These are phyloP conservation scores for Salisapilia sapeloensis DNA, from an alignment of 352 stramenopile genomes.

Conservation along the genomic window DNA sequence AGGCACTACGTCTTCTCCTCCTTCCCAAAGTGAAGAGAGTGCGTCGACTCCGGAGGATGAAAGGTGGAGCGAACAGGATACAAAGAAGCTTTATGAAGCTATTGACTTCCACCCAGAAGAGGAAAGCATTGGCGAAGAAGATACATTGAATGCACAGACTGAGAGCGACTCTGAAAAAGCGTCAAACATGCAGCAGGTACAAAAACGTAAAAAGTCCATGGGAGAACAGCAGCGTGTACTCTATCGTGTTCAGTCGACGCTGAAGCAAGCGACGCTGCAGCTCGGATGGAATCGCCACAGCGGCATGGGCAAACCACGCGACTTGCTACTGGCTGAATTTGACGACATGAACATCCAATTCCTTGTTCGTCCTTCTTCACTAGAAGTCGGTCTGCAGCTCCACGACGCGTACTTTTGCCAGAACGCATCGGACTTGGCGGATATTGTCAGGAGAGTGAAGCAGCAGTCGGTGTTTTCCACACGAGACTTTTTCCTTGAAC, in stretches of 20 bases:
- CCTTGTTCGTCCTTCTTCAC: constrained; percentile 35
- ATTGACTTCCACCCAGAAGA: constrained; percentile 60
- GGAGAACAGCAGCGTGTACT: constrained; percentile 53
- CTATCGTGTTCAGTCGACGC: constrained; percentile 55
- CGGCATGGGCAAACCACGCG: background rate
- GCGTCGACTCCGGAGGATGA: constrained; percentile 15
- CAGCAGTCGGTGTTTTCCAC: no score
- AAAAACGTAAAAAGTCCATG: constrained; percentile 5
- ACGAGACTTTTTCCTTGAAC: constrained; percentile 33
- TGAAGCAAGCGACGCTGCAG: constrained; percentile 31
- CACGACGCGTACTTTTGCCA: constrained; percentile 52
- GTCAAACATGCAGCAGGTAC: background rate
- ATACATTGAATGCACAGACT: constrained; percentile 3
- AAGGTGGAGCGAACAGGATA: constrained; percentile 75
- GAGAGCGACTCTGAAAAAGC: no score
- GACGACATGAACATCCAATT: constrained; percentile 59
- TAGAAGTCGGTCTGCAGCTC: constrained; percentile 52
- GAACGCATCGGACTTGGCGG: constrained; percentile 4
- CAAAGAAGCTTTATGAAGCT: constrained; percentile 54
- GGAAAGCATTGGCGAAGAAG: constrained; percentile 5
- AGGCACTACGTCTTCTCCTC: background rate
- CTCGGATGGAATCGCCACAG: constrained; percentile 11
- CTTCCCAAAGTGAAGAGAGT: background rate
- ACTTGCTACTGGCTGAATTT: constrained; percentile 14
- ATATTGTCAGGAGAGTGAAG: constrained; percentile 4